phyloP scores from a whole-genome alignment of 768 basidiomycete species.

The Naganishia vishniacii region DNA sequence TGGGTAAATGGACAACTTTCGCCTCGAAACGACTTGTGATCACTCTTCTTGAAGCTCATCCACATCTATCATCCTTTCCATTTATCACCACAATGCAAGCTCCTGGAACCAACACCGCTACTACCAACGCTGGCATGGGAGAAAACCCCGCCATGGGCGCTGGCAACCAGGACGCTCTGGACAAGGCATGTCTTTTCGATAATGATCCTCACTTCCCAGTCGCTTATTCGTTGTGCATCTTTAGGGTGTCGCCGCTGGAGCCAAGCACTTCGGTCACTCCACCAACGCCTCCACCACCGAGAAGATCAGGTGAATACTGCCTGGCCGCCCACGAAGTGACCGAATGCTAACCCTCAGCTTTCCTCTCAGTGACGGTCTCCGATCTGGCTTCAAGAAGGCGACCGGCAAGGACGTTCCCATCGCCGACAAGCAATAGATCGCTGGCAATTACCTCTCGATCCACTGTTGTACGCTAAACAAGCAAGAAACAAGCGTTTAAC shows the following conservation, averaged over 20 bases:
- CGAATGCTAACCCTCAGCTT: neutral
- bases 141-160: too few relatives aligned
- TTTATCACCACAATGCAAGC: neutral
- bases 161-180: conserved; percentile 25
- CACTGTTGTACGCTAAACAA: conserved; percentile 10
- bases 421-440: conserved; percentile 25
- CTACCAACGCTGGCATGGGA: conserved; percentile 8
- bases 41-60: too few relatives aligned
- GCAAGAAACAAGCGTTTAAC: neutral
- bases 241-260: conserved; percentile 25
- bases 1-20: too few relatives aligned
- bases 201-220: neutral
- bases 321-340: too few relatives aligned
- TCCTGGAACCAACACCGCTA: conserved; percentile 20
- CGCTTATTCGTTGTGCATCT: neutral
- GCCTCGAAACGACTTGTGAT: too few relatives aligned
- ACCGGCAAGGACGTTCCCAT: conserved; percentile 31
- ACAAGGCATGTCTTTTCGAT: conserved; percentile 24
- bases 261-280: conserved; percentile 18
- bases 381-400: conserved; percentile 28
- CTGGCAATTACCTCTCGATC: neutral
- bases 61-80: too few relatives aligned
- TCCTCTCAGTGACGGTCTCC: conserved; percentile 16
- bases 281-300: conserved; percentile 24
- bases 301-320: conserved; percentile 15